Evolutionary conservation across 2,329 filamentous ascomycete genomes (phyloP).

Genomic region (Aspergillus aculeatinus): DNA sequence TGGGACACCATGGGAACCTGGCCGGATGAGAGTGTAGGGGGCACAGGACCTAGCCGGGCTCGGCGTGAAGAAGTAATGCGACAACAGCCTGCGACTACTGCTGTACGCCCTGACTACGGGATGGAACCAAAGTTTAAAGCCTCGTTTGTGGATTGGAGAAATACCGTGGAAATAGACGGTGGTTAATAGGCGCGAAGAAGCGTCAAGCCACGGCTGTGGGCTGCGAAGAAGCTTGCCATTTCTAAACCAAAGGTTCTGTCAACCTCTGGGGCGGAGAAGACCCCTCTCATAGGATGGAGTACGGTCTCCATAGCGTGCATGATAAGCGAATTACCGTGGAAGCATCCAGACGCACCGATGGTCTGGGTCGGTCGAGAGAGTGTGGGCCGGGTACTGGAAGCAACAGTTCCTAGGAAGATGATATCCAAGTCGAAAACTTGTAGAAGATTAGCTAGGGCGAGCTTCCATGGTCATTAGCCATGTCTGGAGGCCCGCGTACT

Average conservation of each 20-base stretch:
- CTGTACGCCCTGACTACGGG: constrained; percentile 22
- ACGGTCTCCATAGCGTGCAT: background rate
- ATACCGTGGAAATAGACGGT: background rate
- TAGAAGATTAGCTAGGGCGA: constrained; percentile 23
- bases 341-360: background rate
- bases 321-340: background rate
- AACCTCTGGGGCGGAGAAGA: background rate
- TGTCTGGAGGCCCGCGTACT: constrained; percentile 14
- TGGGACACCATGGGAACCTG: constrained; percentile 15
- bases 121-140: constrained; percentile 9
- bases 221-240: background rate
- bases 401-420: constrained; percentile 11
- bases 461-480: constrained; percentile 19
- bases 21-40: constrained; percentile 18
- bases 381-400: constrained; percentile 16
- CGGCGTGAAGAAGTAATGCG: constrained; percentile 21
- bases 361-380: background rate
- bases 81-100: constrained; percentile 25
- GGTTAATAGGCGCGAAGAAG: background rate
- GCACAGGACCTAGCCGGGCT: constrained; percentile 11
- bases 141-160: background rate
- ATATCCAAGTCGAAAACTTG: constrained; percentile 21
- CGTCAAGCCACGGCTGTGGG: background rate
- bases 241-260: background rate
- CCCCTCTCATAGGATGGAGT: background rate